Conservation (phyloP, 2,329 filamentous ascomycete species). For the Fusarium citri region DNA sequence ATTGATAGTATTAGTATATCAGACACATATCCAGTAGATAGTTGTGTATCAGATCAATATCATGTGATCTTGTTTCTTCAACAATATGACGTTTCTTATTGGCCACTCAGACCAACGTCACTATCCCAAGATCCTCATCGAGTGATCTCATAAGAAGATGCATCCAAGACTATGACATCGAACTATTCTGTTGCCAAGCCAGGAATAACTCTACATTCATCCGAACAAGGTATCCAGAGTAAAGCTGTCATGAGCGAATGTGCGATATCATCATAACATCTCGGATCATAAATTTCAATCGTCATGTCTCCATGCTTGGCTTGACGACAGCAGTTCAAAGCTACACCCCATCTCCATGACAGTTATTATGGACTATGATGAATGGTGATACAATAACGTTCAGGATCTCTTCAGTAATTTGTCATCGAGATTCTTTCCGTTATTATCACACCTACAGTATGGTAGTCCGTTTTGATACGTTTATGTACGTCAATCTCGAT, state of each 20-base stretch:
- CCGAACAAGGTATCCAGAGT: fast-evolving
- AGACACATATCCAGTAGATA: not conserved
- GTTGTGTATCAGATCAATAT: fast-evolving
- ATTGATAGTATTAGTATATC: not conserved
- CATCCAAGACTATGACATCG: not conserved
- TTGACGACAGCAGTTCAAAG: not conserved
- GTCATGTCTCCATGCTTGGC: not conserved
- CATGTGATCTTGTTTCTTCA: not conserved
- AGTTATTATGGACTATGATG: not conserved
- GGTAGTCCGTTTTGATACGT: not conserved
- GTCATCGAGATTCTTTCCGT: not conserved
- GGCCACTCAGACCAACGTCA: not conserved
- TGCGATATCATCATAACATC: not conserved
- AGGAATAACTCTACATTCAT: too few relatives aligned
- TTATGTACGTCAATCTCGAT: constrained; percentile 13
- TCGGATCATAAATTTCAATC: constrained; percentile 28
- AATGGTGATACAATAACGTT: not conserved
- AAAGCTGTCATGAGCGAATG: not conserved
- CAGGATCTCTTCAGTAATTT: not conserved
- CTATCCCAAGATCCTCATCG: not conserved
- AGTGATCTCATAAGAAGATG: not conserved
- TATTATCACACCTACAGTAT: not conserved
- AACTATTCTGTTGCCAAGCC: not conserved
- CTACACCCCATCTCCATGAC: not conserved
- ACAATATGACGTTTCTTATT: not conserved